These are phyloP conservation scores for Drechslerella coelobrocha DNA, from an alignment of 2,329 filamentous ascomycete genomes.

Conservation along the genomic window DNA sequence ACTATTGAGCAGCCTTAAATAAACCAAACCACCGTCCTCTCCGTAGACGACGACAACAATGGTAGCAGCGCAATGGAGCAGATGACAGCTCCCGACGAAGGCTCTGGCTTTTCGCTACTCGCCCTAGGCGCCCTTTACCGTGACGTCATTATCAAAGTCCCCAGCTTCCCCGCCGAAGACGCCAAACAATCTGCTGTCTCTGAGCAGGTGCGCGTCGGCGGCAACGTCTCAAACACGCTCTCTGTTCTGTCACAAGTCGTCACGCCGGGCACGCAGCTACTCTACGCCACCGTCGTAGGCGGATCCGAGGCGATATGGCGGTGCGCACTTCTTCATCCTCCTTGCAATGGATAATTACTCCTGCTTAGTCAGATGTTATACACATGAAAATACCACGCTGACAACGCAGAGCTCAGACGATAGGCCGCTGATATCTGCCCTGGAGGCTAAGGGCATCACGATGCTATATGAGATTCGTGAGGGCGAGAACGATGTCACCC, in stretches of 20 bases:
- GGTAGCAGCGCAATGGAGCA: slow-evolving; percentile 14
- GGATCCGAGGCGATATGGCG: slow-evolving; percentile 40
- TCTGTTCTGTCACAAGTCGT: slow-evolving; percentile 73
- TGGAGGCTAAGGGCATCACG: slow-evolving; percentile 44
- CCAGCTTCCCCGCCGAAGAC: slow-evolving; percentile 73
- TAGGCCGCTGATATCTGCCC: slow-evolving; percentile 40
- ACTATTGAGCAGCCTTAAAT: not conserved
- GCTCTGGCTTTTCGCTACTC: slow-evolving; percentile 40
- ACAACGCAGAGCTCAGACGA: slow-evolving; percentile 42
- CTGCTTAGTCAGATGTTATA: slow-evolving; percentile 23
- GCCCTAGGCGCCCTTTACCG: slow-evolving; percentile 53
- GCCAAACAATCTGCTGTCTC: slow-evolving; percentile 72
- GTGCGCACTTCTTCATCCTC: slow-evolving; percentile 18
- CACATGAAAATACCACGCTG: slow-evolving; percentile 23
- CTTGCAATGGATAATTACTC: not conserved
- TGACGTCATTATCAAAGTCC: slow-evolving; percentile 63
- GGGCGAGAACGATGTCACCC: slow-evolving; percentile 30
- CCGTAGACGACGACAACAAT: not conserved
- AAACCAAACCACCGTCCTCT: not conserved
- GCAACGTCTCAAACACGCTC: slow-evolving; percentile 75
- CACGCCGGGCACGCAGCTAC: slow-evolving; percentile 26
- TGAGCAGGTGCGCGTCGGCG: slow-evolving; percentile 69
- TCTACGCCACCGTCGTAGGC: slow-evolving; percentile 49
- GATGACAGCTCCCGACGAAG: not conserved
- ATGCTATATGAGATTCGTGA: slow-evolving; percentile 44